Evolutionary conservation across 2,329 filamentous ascomycete species (phyloP).

Genomic region (Trichophyton rubrum): DNA sequence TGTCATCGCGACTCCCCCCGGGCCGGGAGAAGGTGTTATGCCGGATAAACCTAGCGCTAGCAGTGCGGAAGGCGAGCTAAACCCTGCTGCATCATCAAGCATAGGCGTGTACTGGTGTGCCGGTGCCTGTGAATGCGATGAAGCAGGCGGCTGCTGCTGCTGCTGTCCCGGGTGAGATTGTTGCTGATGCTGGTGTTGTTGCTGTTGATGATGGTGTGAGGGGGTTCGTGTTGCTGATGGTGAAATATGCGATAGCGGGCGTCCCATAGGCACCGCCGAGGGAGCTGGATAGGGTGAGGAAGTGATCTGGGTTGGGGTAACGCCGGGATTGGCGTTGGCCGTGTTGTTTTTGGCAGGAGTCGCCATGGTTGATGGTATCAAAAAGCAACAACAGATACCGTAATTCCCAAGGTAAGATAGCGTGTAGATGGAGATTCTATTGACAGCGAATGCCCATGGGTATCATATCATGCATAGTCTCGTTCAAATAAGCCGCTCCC

Average conservation of each 20-base stretch:
- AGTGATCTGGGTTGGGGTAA: slow-evolving; percentile 33
- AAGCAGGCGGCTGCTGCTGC: slow-evolving; percentile 32
- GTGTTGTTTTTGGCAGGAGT: slow-evolving; percentile 25
- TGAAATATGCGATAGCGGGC: slow-evolving; percentile 33
- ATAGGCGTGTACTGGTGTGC: slow-evolving; percentile 13
- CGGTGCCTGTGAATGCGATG: slow-evolving; percentile 30
- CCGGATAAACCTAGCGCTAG: slow-evolving; percentile 33
- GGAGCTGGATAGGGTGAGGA: slow-evolving; percentile 30
- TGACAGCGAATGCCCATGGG: not conserved
- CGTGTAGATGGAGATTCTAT: not conserved
- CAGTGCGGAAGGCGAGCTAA: slow-evolving; percentile 35
- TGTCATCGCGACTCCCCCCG: slow-evolving; percentile 24
- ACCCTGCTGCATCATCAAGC: slow-evolving; percentile 31
- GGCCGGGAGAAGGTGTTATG: slow-evolving; percentile 30
- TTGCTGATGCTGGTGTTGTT: slow-evolving; percentile 20
- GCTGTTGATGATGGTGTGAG: slow-evolving; percentile 16
- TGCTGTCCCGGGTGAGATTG: slow-evolving; percentile 20
- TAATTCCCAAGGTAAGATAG: not conserved
- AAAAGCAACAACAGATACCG: too few relatives aligned
- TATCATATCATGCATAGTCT: not conserved
- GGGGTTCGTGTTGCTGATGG: slow-evolving; percentile 34
- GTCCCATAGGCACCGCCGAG: slow-evolving; percentile 28
- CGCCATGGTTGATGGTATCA: slow-evolving; percentile 23
- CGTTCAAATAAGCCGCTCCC: not conserved
- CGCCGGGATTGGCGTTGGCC: slow-evolving; percentile 30